Base-by-base conservation (phyloP, 495 filamentous ascomycete genomes). In the Daldinia concentrica region DNA sequence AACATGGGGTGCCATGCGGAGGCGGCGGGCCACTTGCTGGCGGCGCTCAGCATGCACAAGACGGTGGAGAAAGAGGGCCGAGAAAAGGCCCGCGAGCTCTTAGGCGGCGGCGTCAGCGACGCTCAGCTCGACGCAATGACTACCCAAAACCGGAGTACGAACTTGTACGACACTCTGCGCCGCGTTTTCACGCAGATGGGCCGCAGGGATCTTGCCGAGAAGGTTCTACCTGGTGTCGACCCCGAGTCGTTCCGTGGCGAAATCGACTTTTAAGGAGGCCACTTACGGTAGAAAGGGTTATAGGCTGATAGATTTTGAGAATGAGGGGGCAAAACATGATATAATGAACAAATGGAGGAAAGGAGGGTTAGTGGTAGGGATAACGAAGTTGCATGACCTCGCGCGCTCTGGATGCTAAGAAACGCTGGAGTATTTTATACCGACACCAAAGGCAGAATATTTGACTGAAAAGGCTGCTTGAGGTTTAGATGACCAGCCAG, bases 121-220 rank as follows among this genome's bases (percentile, higher is more conserved):
- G 86, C 83, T 14, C 87, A 91, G 67, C 82, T 97, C 48, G 90
- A 95, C 71, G 84, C 90, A 54, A 91, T 97, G 90, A 88, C 93
- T 45, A 86, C 83, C 61, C 93, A 97, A 83, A 99, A 99, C 80
- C 89, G 96, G 77, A 97, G 93, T 83, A 97, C 95, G 39, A 99
- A 97, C 78, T 81, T 98, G 58, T 94, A 95, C 75, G 95, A 99
- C 79, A 98, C 95, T 4, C 80, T 99, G 58, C 84, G 94, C 55
- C 85, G 96, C 63, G 96, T 98, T 7, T 98, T 98, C 78, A 92
- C 87, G 32, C 93, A 95, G 85, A 98, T 99, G 95, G 91, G 90
- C 0, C 79, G 95, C 58, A 83, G 92, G 52, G 95, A 99, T 82
- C 76, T 99, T 78, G 90, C 90, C 4, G 95, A 98, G 69, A 84